Evolutionary conservation across 495 filamentous ascomycete species (phyloP).

Genomic region (Glutinoglossum americanum): DNA sequence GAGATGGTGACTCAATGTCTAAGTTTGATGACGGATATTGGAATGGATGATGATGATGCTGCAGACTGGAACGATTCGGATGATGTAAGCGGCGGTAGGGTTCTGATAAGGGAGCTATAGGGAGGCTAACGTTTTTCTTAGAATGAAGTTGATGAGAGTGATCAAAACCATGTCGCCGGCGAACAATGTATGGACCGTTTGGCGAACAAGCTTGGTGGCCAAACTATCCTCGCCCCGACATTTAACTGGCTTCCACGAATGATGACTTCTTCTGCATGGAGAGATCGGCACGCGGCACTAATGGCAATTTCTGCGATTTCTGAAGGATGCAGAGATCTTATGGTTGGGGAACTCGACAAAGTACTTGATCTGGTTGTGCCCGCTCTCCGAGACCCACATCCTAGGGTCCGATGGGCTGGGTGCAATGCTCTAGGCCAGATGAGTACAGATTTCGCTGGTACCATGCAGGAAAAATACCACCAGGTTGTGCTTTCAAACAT

Average conservation of each 20-base stretch:
- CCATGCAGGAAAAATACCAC: conserved; percentile 95
- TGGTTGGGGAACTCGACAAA: conserved; percentile 84
- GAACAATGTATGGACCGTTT: conserved; percentile 98
- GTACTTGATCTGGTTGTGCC: conserved; percentile 87
- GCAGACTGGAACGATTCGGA: conserved; percentile 83
- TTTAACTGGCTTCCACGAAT: conserved; percentile 94
- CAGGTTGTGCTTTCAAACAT: conserved; percentile 67
- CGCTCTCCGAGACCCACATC: conserved; percentile 74
- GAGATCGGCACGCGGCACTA: conserved; percentile 86
- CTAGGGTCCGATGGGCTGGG: conserved; percentile 89
- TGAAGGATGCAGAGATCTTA: conserved; percentile 87
- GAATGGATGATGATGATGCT: conserved; percentile 84
- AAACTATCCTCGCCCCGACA: conserved; percentile 70
- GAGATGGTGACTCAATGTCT: conserved; percentile 99
- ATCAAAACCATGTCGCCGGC: conserved; percentile 91
- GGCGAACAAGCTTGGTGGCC: conserved; percentile 88
- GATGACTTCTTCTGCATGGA: conserved; percentile 90
- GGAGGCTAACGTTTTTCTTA: conserved; percentile 14
- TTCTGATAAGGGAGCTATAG: not conserved
- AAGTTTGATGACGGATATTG: conserved; percentile 98
- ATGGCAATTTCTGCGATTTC: conserved; percentile 99
- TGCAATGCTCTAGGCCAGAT: conserved; percentile 99
- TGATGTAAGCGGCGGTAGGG: conserved; percentile 38
- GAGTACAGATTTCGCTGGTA: conserved; percentile 98
- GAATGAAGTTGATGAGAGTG: conserved; percentile 88